Evolutionary conservation across 2,329 filamentous ascomycete species (phyloP), one percentile per base, ranked within the genome.

Genomic region (Aureobasidium leucospermi): DNA sequence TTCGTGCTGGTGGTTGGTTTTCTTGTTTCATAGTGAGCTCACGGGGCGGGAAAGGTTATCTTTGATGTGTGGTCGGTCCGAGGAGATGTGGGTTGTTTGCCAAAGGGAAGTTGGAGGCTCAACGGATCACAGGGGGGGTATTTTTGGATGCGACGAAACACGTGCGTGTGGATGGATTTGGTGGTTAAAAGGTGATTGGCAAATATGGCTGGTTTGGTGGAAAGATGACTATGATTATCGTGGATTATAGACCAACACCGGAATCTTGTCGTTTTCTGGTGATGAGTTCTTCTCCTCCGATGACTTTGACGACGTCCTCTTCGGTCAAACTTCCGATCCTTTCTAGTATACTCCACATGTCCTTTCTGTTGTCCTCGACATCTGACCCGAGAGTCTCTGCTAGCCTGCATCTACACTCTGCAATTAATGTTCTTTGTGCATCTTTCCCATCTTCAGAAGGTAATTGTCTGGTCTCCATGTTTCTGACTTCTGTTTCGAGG

Each of bases 381-480:
- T 47, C 16, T 6, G 45, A 38, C 3, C 48, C 47, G 9, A 53
- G 32, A 8, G 7, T 19, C 0, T 19, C 29, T 11, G 58, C 38
- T 4, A 59, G 15, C 6, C 13, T 6, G 6, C 47, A 43, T 11
- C 47, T 52, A 7, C 41, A 43, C 6, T 42, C 58, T 29, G 58
- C 46, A n/a, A 59, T 59, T 32, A 59, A 38, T 6, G 58, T 59
- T 41, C n/a, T 51, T 36, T 42, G 11, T 1, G 31, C 38, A 2
- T 28, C 15, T 6, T 31, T 39, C 8, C 58, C 58, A n/a, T 53
- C 41, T 8, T n/a, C 38, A 1, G 9, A 13, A 6, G 58, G 58
- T 15, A 59, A 10, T 16, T 59, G 58, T 53, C 58, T 43, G 6
- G 28, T 41, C 31, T 59, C 58, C 19, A 59, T 53, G 38, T 41